Evolutionary conservation across 2,329 filamentous ascomycete species (phyloP), one percentile per base, ranked within the genome.

Genomic region (Thielaviopsis euricoi): DNA sequence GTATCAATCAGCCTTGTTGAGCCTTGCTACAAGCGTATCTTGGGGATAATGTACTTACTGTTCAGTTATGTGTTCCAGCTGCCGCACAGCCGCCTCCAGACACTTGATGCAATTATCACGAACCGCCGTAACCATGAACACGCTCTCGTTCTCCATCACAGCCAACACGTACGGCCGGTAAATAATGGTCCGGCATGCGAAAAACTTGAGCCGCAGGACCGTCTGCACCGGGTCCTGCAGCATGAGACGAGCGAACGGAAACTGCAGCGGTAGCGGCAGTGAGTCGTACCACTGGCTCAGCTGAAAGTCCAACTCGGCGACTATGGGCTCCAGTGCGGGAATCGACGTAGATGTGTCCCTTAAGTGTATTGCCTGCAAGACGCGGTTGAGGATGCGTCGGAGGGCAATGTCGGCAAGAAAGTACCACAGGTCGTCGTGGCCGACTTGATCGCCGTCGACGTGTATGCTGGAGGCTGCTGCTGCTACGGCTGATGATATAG

Each of bases 211-310:
- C 52, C 87, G 78, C 53, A 93, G 73, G 7, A 91, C 87, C 0
- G 86, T 89, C 69, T 91, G 87, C 6, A 89, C 81, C 3, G 86
- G 83, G 65, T 89, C 86, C 58, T 81, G 77, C 25, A 89, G 73
- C 55, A 83, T 77, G 0, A 79, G 74, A 57, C 82, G 76, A 40
- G 81, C 81, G 65, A 88, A 86, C 1, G 87, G 84, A 63, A 93
- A 93, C 64, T 89, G 86, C 60, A 93, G 76, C 3, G 86, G 79
- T 48, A 80, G 68, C 5, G 87, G 87, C 50, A 93, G 74, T 63
- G 80, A 85, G 64, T 89, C 86, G 66, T 91, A 90, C 87, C 87
- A 93, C 67, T 91, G 87, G 5, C 82, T 85, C 54, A 93, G 73
- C 69, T 93, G 87, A 66, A 83, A 89, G 67, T 91, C 87, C 43